phyloP scores from a whole-genome alignment of 2,329 filamentous ascomycete genomes.

The Colletotrichum sp. region DNA sequence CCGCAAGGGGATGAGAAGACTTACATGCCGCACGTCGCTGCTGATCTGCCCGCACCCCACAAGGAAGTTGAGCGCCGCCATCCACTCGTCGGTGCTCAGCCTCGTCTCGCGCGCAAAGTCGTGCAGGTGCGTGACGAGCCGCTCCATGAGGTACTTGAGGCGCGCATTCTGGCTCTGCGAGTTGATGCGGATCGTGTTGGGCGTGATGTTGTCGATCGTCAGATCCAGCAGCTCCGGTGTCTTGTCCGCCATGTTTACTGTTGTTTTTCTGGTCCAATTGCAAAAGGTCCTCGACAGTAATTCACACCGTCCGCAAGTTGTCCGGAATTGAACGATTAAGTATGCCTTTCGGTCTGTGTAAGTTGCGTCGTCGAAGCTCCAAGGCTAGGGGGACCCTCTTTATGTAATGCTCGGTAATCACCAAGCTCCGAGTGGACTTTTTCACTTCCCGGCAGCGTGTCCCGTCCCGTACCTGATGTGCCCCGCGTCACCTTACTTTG shows the following conservation, averaged over 20 bases:
- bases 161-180: slow-evolving; percentile 66
- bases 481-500: not conserved
- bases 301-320: no score
- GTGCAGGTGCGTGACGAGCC: slow-evolving; percentile 75
- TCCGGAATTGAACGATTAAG: not conserved
- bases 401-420: slow-evolving; percentile 23
- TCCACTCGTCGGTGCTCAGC: slow-evolving; percentile 76
- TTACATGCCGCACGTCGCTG: slow-evolving; percentile 69
- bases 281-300: no score
- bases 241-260: slow-evolving; percentile 1
- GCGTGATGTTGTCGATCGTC: slow-evolving; percentile 76
- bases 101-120: slow-evolving; percentile 79
- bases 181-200: slow-evolving; percentile 74
- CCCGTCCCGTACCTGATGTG: not conserved
- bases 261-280: not conserved
- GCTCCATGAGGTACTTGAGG: slow-evolving; percentile 71
- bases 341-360: not conserved
- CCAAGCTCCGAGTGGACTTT: not conserved
- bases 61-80: slow-evolving; percentile 71
- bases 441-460: not conserved
- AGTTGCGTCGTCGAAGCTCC: not conserved
- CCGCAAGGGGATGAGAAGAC: slow-evolving; percentile 9
- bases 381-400: not conserved
- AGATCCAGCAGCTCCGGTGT: slow-evolving; percentile 66
- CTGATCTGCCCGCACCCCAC: slow-evolving; percentile 72